Evolutionary conservation across 163 green algal species (phyloP), one percentile per base, ranked within the genome.

Genomic region (Smithsoniella earleae): DNA sequence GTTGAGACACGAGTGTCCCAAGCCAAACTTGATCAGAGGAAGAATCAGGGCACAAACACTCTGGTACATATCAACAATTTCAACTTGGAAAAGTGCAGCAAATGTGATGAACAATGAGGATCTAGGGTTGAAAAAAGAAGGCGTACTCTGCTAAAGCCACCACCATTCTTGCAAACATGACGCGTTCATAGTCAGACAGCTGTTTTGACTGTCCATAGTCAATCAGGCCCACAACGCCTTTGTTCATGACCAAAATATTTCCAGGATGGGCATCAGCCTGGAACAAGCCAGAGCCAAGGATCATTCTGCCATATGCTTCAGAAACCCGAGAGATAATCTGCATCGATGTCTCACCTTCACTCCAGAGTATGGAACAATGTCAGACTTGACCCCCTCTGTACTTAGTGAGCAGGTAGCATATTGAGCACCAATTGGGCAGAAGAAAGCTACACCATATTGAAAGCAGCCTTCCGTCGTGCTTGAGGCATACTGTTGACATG

Each of bases 121-220:
- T 22, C 64, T 65, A 6, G 62, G 8, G 18, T n/a, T 16, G n/a
- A 45, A 52, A 37, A 22, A 52, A n/a, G n/a, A 31, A 36, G 18
- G 4, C 54, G n/a, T 36, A 54, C 46, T 65, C 33, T 22, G 73
- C 66, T 45, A 96, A 37, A n/a, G 85, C 83, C 30, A 91, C 66
- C 20, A 96, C 66, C 28, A 96, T 83, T 40, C 79, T 38, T 5
- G 89, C 89, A 74, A 95, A 92, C 22, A 77, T 79, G 8, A 73
- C 55, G 18, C 87, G 77, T 33, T 91, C 78, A 2, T 74, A 6
- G 34, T 89, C 78, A 0, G 82, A 78, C 58, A 97, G 84, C 77
- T 92, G 87, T 86, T 97, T 97, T 46, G 77, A 88, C 85, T 97
- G 91, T 0, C 90, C 91, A 74, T 94, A 96, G 66, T 96, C 91